Evolutionary conservation across 1,284 basidiomycete species (phyloP).

Genomic region (Malassezia furfur): DNA sequence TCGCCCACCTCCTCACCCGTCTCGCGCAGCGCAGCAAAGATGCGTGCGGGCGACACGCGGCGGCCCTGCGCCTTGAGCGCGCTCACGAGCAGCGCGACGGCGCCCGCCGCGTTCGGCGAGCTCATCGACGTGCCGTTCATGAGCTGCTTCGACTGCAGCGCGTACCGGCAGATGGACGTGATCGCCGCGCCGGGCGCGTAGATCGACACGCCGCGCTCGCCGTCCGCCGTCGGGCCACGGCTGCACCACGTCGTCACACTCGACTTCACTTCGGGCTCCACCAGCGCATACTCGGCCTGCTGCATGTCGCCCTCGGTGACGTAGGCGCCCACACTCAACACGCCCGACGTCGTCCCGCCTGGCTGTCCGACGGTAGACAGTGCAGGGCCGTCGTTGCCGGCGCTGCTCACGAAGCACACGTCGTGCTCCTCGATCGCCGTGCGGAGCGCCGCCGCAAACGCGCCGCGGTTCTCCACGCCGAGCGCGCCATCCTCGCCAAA

Average conservation of each 20-base stretch:
- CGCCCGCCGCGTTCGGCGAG: slow-evolving; percentile 45
- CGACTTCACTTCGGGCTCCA: slow-evolving; percentile 42
- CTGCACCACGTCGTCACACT: slow-evolving; percentile 48
- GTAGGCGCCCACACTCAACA: slow-evolving; percentile 48
- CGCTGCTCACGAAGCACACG: slow-evolving; percentile 42
- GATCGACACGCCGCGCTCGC: slow-evolving; percentile 41
- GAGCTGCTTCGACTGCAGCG: slow-evolving; percentile 44
- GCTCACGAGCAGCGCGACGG: slow-evolving; percentile 43
- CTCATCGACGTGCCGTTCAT: slow-evolving; percentile 49
- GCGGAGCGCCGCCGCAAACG: slow-evolving; percentile 38
- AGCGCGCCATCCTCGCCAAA: slow-evolving; percentile 48
- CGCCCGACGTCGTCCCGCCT: slow-evolving; percentile 43
- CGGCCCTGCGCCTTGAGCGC: slow-evolving; percentile 45
- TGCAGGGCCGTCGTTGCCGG: slow-evolving; percentile 48
- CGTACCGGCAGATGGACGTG: slow-evolving; percentile 48
- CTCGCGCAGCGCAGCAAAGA: slow-evolving; percentile 44
- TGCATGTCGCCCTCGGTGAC: slow-evolving; percentile 48
- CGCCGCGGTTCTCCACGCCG: slow-evolving; percentile 44
- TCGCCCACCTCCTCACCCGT: slow-evolving; percentile 47
- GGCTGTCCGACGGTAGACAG: slow-evolving; percentile 47
- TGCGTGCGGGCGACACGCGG: slow-evolving; percentile 40
- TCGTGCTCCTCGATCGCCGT: slow-evolving; percentile 40
- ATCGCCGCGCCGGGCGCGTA: slow-evolving; percentile 49
- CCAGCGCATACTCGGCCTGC: slow-evolving; percentile 47
- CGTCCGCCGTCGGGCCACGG: slow-evolving; percentile 46